Evolutionary conservation across 768 basidiomycete species (phyloP).

Genomic region (Podaxis mareebaensis): DNA sequence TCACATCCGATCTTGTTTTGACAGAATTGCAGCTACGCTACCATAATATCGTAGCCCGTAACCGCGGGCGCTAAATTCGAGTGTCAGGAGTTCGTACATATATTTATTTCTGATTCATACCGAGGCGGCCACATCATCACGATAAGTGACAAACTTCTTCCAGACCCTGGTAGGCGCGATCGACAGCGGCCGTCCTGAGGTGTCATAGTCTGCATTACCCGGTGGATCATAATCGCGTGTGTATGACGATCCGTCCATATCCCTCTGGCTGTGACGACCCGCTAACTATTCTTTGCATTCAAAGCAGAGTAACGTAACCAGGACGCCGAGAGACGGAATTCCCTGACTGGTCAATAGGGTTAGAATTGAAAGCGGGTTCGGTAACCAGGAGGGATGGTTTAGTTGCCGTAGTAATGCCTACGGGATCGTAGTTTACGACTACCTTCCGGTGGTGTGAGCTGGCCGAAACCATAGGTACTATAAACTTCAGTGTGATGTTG

Average conservation of each 20-base stretch:
- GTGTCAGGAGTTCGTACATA: too few species aligned
- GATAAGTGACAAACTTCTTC: neutral
- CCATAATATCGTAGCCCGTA: too few species aligned
- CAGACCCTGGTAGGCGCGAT: neutral
- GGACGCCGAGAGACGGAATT: neutral
- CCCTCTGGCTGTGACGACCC: too few species aligned
- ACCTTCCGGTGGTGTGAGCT: neutral
- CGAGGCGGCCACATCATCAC: too few species aligned
- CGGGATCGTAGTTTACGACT: neutral
- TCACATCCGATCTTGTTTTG: too few species aligned
- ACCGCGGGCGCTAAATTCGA: too few species aligned
- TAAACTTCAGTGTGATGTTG: too few species aligned
- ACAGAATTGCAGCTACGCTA: too few species aligned
- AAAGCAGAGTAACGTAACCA: neutral
- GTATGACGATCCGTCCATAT: too few species aligned
- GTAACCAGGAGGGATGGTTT: neutral
- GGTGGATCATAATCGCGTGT: too few species aligned
- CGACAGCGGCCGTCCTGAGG: neutral
- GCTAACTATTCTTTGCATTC: neutral
- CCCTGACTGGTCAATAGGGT: neutral
- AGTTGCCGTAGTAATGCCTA: conserved; percentile 4
- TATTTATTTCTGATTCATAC: too few species aligned
- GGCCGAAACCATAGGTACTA: neutral
- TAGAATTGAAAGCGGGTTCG: neutral
- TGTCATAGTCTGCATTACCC: too few species aligned